phyloP scores from a whole-genome alignment of 2,329 filamentous ascomycete species.

The Davidsoniella neocaledoniae region DNA sequence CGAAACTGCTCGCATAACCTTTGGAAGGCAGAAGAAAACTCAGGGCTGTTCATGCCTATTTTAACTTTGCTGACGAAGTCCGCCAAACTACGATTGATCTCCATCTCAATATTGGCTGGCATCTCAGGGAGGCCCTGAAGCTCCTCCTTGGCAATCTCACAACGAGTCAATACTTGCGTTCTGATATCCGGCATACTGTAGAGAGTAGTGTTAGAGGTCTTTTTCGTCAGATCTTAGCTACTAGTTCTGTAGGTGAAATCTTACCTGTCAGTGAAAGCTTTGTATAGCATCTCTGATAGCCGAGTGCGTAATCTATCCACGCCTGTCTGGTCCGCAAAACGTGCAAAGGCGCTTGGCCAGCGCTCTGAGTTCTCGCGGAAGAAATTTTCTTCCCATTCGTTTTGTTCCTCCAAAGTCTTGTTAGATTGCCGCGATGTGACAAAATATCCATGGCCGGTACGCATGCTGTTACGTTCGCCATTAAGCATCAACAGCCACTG shows the following conservation, averaged over 20 bases:
- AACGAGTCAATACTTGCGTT: conserved; percentile 31
- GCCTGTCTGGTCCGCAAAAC: conserved; percentile 33
- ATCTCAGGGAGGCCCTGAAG: conserved; percentile 48
- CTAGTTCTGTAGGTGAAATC: conserved; percentile 8
- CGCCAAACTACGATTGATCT: conserved; percentile 42
- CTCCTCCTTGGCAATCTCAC: conserved; percentile 34
- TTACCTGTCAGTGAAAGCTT: conserved; percentile 36
- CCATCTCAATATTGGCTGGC: conserved; percentile 48
- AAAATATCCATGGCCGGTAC: conserved; percentile 59
- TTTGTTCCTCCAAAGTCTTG: conserved; percentile 35
- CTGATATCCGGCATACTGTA: conserved; percentile 35
- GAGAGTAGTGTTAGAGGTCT: background rate
- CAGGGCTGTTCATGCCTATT: conserved; percentile 32
- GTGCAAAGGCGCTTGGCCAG: conserved; percentile 34
- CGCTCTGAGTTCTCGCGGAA: conserved; percentile 26
- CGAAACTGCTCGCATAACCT: conserved; percentile 35
- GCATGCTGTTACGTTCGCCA: conserved; percentile 34
- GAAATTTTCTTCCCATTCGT: conserved; percentile 33
- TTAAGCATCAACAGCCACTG: conserved; percentile 50
- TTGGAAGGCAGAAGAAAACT: conserved; percentile 29
- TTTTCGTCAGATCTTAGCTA: no score
- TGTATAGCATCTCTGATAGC: conserved; percentile 34
- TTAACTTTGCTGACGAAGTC: conserved; percentile 39
- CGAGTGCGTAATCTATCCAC: conserved; percentile 35
- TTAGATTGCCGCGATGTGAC: conserved; percentile 52